phyloP scores from a whole-genome alignment of 1,284 basidiomycete genomes.

The Rhodotorula mucilaginosa region DNA sequence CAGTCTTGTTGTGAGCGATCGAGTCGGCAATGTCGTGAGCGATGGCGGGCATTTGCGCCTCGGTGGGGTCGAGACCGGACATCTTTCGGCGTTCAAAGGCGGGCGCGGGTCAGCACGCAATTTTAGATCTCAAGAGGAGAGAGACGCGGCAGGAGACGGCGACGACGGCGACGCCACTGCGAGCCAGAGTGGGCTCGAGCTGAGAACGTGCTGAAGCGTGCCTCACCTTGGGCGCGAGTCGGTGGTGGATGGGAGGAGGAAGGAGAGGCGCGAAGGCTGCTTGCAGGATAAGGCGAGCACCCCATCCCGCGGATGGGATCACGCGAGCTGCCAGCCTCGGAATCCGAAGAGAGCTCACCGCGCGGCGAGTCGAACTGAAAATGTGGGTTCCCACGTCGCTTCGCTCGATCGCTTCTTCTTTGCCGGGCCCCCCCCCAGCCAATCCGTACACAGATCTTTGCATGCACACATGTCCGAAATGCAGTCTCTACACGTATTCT shows the following conservation, averaged over 20 bases:
- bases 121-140: not conserved
- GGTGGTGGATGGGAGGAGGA: not conserved
- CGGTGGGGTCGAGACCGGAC: constrained; percentile 21
- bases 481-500: too few species aligned
- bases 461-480: too few species aligned
- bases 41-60: constrained; percentile 6
- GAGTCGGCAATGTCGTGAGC: not conserved
- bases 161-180: not conserved
- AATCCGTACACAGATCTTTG: too few species aligned
- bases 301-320: not conserved
- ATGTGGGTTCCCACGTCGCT: too few species aligned
- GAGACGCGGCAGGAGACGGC: not conserved
- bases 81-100: not conserved
- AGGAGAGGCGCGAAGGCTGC: not conserved
- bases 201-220: not conserved
- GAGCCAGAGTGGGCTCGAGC: not conserved
- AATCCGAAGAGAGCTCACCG: not conserved
- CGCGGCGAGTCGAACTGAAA: not conserved
- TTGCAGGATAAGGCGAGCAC: not conserved
- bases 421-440: too few species aligned
- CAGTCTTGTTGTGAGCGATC: not conserved
- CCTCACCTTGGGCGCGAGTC: not conserved
- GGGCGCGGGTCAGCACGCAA: not conserved
- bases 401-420: too few species aligned
- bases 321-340: not conserved